Evolutionary conservation across 176 grass and related monocot species (phyloP), one percentile per base, ranked within the genome.

Genomic region (Oryza glaberrima): DNA sequence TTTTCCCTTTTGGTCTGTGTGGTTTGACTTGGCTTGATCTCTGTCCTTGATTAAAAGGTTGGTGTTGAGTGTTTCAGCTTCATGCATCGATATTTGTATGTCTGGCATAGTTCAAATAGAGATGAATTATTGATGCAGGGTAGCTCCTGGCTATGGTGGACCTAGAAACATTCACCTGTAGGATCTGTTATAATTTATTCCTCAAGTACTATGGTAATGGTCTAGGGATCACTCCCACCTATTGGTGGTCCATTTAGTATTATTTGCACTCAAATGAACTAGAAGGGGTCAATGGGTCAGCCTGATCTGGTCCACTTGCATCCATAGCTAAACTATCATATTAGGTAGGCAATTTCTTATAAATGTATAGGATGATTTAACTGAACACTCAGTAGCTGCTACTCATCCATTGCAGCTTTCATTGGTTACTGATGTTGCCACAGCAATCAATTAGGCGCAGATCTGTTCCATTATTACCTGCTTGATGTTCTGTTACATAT

Each of bases 401-500:
- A 28, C 22, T 40, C 60, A 43, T 63, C 35, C 60, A 51, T 66
- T 65, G 17, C 43, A 23, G 58, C 25, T 83, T 75, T 82, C 52
- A 82, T 82, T 69, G 28, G 19, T 32, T 64, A 63, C 44, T 19
- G 4, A n/a, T 38, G 28, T 8, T 12, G 14, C 23, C 15, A 54
- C 73, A n/a, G 38, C 61, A 68, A 61, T 54, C 52, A 76, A 36
- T 58, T 43, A 84, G 13, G 45, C 16, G 4, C 69, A 76, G 47
- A 40, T 76, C 12, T 67, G 45, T 67, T 80, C 23, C 58, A 67
- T 23, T 73, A 82, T 73, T 63, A 46, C 73, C 43, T 26, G 3
- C 5, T 77, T 92, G 63, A 92, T 49, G 12, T 78, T 66, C 25
- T 54, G 43, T 56, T 83, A 32, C 34, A 71, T 83, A 64, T 20